These are phyloP conservation scores for Moesziomyces parantarcticus DNA, from an alignment of 1,284 basidiomycete genomes.

Conservation along the genomic window DNA sequence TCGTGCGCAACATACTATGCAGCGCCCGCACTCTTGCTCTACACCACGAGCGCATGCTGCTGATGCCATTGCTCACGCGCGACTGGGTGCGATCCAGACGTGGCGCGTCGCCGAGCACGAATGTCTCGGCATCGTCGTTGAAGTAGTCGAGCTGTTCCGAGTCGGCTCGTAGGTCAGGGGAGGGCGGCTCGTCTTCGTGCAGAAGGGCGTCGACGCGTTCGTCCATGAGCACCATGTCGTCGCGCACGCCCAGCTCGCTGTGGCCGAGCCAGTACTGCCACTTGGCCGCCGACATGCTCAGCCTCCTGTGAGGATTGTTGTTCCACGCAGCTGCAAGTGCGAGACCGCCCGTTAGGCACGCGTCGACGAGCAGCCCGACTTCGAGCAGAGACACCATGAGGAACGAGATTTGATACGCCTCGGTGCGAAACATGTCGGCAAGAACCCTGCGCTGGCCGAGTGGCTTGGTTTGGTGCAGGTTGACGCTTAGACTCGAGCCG, in stretches of 20 bases:
- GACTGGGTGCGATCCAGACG: slow-evolving; percentile 18
- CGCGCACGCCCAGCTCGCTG: slow-evolving; percentile 1
- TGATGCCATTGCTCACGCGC: slow-evolving; percentile 19
- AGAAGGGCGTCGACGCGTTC: slow-evolving; percentile 29
- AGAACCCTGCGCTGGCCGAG: slow-evolving; percentile 1
- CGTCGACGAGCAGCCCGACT: slow-evolving; percentile 41
- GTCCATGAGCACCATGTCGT: slow-evolving; percentile 16
- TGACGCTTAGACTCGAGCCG: slow-evolving; percentile 1
- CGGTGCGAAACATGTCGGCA: slow-evolving; percentile 38
- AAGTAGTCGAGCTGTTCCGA: slow-evolving; percentile 24
- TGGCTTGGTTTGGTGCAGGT: not conserved
- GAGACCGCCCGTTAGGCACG: slow-evolving; percentile 27
- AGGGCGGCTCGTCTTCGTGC: slow-evolving; percentile 28
- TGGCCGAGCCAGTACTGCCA: slow-evolving; percentile 45
- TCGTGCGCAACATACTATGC: slow-evolving; percentile 8
- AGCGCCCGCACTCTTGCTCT: slow-evolving; percentile 4
- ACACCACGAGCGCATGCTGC: slow-evolving; percentile 5
- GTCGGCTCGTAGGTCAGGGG: slow-evolving; percentile 4
- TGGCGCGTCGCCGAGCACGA: not conserved
- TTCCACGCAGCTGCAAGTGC: slow-evolving; percentile 19
- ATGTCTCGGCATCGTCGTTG: slow-evolving; percentile 15
- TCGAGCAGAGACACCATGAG: slow-evolving; percentile 57
- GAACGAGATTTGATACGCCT: slow-evolving; percentile 50
- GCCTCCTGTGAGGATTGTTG: slow-evolving; percentile 6
- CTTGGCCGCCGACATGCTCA: slow-evolving; percentile 28